Percentiles rank a stretch among this genome's conserved stretches.
Evolutionary conservation across 371 early-diverging fungal species (phyloP).

Genomic region (Ecytonucleospora hepatopenaei): DNA sequence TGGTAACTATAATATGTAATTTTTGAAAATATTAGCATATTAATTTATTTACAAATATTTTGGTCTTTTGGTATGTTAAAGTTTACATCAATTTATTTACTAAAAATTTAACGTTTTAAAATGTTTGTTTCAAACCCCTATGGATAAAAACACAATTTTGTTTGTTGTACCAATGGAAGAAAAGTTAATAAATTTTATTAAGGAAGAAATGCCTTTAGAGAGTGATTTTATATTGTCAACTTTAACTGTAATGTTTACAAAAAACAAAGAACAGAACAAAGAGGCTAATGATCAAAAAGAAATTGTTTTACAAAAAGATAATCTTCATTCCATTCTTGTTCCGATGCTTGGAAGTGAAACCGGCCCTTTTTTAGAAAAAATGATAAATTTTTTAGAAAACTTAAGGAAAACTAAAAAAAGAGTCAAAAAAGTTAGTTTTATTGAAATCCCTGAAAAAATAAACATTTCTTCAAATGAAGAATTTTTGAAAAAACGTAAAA

Average conservation of each 20-base stretch:
- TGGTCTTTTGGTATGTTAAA: too few species aligned
- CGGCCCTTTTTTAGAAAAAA: neutral
- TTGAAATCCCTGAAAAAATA: neutral
- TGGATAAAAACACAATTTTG: neutral
- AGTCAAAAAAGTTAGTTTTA: neutral
- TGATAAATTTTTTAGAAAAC: neutral
- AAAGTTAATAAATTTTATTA: slow-evolving; percentile 1
- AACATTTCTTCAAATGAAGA: neutral
- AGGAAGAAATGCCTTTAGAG: neutral
- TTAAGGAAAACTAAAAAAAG: neutral
- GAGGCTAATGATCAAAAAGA: neutral
- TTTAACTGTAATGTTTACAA: too few species aligned
- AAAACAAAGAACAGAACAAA: too few species aligned
- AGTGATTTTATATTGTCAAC: neutral
- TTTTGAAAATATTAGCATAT: too few species aligned
- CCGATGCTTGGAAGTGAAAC: neutral
- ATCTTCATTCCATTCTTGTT: neutral
- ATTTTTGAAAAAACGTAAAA: neutral
- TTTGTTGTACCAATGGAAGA: neutral
- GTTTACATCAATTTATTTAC: too few species aligned
- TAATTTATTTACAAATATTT: too few species aligned
- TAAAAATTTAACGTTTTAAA: too few species aligned
- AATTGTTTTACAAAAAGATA: neutral
- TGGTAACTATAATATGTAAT: too few species aligned
- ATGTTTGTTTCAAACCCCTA: too few species aligned